Conservation (phyloP, 805 yeast genomes). For the Ogataea pignaliae region DNA sequence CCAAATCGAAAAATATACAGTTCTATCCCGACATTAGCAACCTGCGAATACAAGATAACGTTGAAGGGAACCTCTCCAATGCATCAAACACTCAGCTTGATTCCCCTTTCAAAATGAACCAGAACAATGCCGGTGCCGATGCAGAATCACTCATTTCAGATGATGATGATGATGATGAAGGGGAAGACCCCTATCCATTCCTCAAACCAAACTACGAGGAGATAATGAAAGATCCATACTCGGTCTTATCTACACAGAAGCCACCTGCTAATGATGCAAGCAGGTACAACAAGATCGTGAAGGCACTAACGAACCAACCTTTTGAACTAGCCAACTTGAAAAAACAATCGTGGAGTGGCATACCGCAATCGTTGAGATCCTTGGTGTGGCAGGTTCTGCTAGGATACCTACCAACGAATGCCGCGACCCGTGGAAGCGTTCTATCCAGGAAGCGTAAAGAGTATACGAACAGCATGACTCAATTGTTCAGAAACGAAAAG, state of each 20-base stretch:
- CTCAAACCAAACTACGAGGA: conserved; percentile 30
- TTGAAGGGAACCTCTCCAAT: not conserved
- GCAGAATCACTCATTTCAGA: not conserved
- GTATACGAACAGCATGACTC: conserved; percentile 68
- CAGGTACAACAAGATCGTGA: conserved; percentile 63
- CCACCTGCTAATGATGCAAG: conserved; percentile 40
- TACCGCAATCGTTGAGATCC: conserved; percentile 78
- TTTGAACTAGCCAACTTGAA: conserved; percentile 69
- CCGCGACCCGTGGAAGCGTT: conserved; percentile 65
- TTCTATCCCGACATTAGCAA: conserved; percentile 20
- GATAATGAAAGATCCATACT: conserved; percentile 39
- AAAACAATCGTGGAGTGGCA: conserved; percentile 89
- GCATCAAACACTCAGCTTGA: not conserved
- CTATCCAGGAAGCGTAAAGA: conserved; percentile 80
- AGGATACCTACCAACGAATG: conserved; percentile 87
- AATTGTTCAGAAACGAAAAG: conserved; percentile 52
- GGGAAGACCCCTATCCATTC: conserved; percentile 20
- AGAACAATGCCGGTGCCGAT: not conserved
- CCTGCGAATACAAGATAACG: conserved; percentile 3
- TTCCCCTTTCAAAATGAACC: not conserved
- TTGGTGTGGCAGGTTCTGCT: conserved; percentile 83
- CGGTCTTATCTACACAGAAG: conserved; percentile 27
- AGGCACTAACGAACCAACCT: conserved; percentile 46
- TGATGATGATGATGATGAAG: conserved; percentile 6
- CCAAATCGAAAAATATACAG: conserved; percentile 7